A percentile compares a stretch with the other conserved stretches of the same genome.
Conservation (phyloP, 495 filamentous ascomycete genomes). For the Cryomyces minteri region DNA sequence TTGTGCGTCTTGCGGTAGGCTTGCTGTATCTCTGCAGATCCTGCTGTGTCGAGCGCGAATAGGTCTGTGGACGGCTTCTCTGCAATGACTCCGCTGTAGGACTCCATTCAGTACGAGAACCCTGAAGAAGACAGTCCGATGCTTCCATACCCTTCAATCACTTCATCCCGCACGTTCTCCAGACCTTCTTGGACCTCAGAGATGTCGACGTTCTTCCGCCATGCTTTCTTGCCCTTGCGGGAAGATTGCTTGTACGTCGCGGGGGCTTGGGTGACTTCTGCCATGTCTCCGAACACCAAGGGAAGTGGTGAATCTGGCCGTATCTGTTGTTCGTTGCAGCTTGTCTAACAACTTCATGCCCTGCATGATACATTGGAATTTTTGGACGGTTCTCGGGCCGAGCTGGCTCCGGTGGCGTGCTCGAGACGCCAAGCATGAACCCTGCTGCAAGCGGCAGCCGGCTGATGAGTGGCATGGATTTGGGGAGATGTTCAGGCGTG, state of each 20-base stretch:
- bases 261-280: slow-evolving; percentile 21
- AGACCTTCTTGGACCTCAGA: slow-evolving; percentile 69
- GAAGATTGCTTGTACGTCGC: slow-evolving; percentile 63
- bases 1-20: slow-evolving; percentile 47
- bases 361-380: neutral
- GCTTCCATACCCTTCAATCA: slow-evolving; percentile 55
- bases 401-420: too few species aligned
- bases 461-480: too few species aligned
- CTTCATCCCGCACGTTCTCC: slow-evolving; percentile 65
- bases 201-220: slow-evolving; percentile 94
- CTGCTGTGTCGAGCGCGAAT: slow-evolving; percentile 64
- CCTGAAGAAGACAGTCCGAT: slow-evolving; percentile 3
- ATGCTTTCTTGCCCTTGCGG: slow-evolving; percentile 93
- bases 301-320: neutral
- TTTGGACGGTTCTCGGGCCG: too few species aligned
- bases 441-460: too few species aligned
- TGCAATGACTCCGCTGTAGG: slow-evolving; percentile 53
- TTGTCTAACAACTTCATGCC: too few species aligned
- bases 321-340: neutral
- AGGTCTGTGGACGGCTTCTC: slow-evolving; percentile 65
- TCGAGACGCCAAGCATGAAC: too few species aligned
- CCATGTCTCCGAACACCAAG: slow-evolving; percentile 8
- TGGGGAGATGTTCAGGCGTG: too few species aligned
- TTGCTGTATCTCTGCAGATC: slow-evolving; percentile 41
- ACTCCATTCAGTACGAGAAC: neutral